Base-by-base conservation (phyloP, 192 early-diverging fungal species). In the Linnemannia hyalina region DNA sequence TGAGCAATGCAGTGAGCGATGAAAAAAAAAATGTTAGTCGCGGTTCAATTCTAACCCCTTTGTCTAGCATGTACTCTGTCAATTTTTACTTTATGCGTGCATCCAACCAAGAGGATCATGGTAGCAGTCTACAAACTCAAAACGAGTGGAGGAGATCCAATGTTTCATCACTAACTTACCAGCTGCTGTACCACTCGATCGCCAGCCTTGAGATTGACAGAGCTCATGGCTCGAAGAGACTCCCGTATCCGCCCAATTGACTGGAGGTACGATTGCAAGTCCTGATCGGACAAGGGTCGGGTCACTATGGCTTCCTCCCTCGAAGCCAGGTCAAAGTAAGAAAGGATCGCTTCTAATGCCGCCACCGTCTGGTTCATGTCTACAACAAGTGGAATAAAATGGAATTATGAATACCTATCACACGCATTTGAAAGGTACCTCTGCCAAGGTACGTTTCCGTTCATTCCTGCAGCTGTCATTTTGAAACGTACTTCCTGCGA, bases 311-410 rank as follows among this genome's bases (percentile, higher is more conserved):
- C 81, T 63, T 96, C 95, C 76, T 95, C 95, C 80, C 90, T 88
- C 32, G 89, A 90, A 1, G 92, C 93, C 60, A 95, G 81, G 78
- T 95, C 95, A 81, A 94, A 91, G 76, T 93, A 95, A 26, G 90
- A 88, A 1, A 95, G 90, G 54, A 96, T 93, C 7, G 88, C 88
- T 42, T 93, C 90, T 9, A 94, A 88, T 36, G 89, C 80, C 15
- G 90, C 89, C 42, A 96, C 88, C 2, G 95, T 91, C 63, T 87
- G 88, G 70, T 94, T 90, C 78, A 96, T 93, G 77, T 96, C 96
- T 96, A 80, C 38, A 60, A 72, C 35, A 15, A 16, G 2, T 49
- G 26, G 18, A 16, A 29, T 41, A 23, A 16, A 74, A 49, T 35
- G 22, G 16, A 47, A 6, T 7, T 42, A 22, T 75, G 8, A 77